phyloP scores from a whole-genome alignment of 371 early-diverging fungal genomes.

The Parasitella parasitica region DNA sequence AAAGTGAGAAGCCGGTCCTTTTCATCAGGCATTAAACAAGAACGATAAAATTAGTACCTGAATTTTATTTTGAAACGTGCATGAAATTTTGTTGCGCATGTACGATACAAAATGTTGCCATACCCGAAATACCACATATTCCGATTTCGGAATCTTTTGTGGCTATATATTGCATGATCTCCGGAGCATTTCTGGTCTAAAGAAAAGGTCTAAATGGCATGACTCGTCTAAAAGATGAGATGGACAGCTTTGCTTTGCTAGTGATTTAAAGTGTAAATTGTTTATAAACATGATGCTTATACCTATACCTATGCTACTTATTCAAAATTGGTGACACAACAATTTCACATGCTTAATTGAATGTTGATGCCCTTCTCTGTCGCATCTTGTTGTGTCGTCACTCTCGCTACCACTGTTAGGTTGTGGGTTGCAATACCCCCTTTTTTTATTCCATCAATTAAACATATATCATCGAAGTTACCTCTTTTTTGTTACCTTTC shows the following conservation, averaged over 20 bases:
- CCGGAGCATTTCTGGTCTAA: too few relatives aligned
- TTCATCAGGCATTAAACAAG: not conserved
- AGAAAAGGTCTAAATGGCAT: not conserved
- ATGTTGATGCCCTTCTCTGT: not conserved
- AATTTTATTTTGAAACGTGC: not conserved
- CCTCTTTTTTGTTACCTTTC: not conserved
- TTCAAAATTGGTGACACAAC: not conserved
- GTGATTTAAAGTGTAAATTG: too few relatives aligned
- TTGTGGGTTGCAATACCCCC: not conserved
- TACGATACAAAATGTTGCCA: not conserved
- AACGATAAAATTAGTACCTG: not conserved
- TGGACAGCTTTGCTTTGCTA: too few relatives aligned
- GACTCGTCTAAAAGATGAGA: too few relatives aligned
- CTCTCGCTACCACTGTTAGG: not conserved
- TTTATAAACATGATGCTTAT: too few relatives aligned
- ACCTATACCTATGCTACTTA: too few relatives aligned
- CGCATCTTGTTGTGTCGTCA: not conserved
- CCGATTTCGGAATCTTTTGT: not conserved
- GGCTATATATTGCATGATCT: not conserved
- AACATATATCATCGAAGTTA: too few relatives aligned
- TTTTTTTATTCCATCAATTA: not conserved
- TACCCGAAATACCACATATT: not conserved
- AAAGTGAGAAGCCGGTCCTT: too few relatives aligned
- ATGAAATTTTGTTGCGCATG: not conserved
- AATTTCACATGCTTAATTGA: slow-evolving; percentile 1